Percentiles rank a stretch among this genome's conserved stretches.
Evolutionary conservation across 2,329 filamentous ascomycete species (phyloP).

Genomic region (Scytalidium sp.): DNA sequence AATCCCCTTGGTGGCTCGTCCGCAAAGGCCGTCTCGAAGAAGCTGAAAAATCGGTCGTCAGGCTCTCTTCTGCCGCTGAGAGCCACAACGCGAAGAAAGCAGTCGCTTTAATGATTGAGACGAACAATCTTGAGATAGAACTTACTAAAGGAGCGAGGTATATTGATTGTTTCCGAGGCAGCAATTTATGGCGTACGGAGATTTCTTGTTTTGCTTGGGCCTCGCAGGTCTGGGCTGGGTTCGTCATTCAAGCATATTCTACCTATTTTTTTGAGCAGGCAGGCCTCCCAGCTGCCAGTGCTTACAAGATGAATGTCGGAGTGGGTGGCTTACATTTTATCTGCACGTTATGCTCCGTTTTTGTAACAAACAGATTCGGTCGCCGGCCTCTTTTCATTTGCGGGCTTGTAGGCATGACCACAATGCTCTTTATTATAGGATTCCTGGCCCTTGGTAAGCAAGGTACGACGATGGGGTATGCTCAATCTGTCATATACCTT

Average conservation of each 20-base stretch:
- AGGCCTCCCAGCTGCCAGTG: constrained; percentile 46
- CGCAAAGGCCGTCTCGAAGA: constrained; percentile 37
- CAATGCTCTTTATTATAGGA: constrained; percentile 4
- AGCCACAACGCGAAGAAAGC: constrained; percentile 63
- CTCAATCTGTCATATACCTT: constrained; percentile 65
- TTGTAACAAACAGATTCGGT: constrained; percentile 2
- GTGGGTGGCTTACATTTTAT: constrained; percentile 41
- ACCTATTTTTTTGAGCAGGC: constrained; percentile 61
- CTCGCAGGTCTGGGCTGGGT: constrained; percentile 61
- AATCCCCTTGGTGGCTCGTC: constrained; percentile 47
- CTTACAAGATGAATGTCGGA: constrained; percentile 52
- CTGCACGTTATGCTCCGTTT: constrained; percentile 36
- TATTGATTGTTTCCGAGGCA: constrained; percentile 79
- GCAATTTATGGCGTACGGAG: constrained; percentile 74
- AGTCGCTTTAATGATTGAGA: constrained; percentile 88
- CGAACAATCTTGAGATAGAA: constrained; percentile 73
- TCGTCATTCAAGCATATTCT: constrained; percentile 62
- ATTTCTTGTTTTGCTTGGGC: constrained; percentile 54
- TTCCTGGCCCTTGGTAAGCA: constrained; percentile 1
- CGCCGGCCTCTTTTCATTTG: constrained; percentile 3
- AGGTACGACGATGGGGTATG: constrained; percentile 15
- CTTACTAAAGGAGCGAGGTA: constrained; percentile 68
- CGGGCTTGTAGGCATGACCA: constrained; percentile 2
- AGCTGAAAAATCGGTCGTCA: constrained; percentile 37
- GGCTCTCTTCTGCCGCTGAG: constrained; percentile 21